Evolutionary conservation across 345 rosid species (phyloP).

Genomic region (Clausena lansium): DNA sequence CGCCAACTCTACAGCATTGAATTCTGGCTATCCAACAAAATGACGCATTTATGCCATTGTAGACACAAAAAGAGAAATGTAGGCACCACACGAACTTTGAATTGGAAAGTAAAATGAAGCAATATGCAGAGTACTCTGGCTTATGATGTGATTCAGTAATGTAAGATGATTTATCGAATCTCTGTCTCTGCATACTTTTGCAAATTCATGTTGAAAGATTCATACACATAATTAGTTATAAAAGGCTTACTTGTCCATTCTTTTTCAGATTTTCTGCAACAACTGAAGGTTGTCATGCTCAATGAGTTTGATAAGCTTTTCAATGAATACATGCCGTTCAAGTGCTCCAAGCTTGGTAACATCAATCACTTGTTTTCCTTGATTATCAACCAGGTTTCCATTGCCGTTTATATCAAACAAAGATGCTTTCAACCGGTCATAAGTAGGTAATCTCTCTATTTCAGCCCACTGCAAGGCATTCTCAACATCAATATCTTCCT

Average conservation of each 20-base stretch:
- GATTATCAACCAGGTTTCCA: slow-evolving; percentile 10
- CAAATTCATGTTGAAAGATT: background rate
- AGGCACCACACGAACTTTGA: no score
- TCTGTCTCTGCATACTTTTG: background rate
- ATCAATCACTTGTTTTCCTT: slow-evolving; percentile 42
- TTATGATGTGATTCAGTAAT: no score
- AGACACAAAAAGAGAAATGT: no score
- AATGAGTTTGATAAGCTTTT: slow-evolving; percentile 63
- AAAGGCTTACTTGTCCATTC: slow-evolving; percentile 50
- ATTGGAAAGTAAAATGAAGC: background rate
- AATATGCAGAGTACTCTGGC: background rate
- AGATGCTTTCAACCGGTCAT: slow-evolving; percentile 52
- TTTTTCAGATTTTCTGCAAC: slow-evolving; percentile 41
- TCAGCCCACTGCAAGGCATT: slow-evolving; percentile 59
- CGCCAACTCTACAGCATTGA: slow-evolving; percentile 46
- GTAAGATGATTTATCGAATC: no score
- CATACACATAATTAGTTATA: background rate
- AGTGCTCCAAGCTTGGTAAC: slow-evolving; percentile 54
- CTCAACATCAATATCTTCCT: slow-evolving; percentile 36
- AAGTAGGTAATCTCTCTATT: slow-evolving; percentile 68
- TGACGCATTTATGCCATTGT: background rate
- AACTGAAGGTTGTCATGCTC: slow-evolving; percentile 65
- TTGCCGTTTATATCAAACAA: slow-evolving; percentile 33
- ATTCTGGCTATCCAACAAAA: background rate
- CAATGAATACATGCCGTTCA: slow-evolving; percentile 53